A percentile compares a stretch with the other conserved stretches of the same genome.
phyloP scores from a whole-genome alignment of 2,329 filamentous ascomycete genomes.

The Colletotrichum tabaci region DNA sequence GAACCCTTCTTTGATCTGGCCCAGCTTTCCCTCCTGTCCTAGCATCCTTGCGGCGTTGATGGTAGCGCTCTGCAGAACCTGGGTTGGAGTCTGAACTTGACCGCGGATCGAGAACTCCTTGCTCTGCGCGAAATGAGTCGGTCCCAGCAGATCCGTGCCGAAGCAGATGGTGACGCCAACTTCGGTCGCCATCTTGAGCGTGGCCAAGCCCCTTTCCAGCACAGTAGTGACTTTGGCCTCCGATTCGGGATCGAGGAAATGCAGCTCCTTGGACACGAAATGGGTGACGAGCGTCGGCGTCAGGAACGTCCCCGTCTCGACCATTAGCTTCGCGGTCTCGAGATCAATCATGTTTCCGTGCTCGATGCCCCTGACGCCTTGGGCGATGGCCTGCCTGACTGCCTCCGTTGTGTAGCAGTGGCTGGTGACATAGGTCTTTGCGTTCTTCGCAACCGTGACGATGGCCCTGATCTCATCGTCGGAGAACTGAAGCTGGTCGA shows the following conservation, averaged over 20 bases:
- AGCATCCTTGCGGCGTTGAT: slow-evolving; percentile 66
- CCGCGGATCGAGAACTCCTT: slow-evolving; percentile 18
- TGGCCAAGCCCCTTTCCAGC: slow-evolving; percentile 60
- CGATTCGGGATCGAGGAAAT: slow-evolving; percentile 59
- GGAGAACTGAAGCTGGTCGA: slow-evolving; percentile 70
- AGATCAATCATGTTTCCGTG: slow-evolving; percentile 60
- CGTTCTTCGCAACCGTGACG: slow-evolving; percentile 61
- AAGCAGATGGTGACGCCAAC: slow-evolving; percentile 70
- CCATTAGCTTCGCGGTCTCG: slow-evolving; percentile 64
- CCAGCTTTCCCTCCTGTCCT: slow-evolving; percentile 58
- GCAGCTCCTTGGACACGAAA: slow-evolving; percentile 59
- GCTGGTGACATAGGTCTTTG: slow-evolving; percentile 68
- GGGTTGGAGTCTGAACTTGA: not conserved
- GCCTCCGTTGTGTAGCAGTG: slow-evolving; percentile 70
- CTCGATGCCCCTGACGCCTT: slow-evolving; percentile 68
- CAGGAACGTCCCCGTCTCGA: slow-evolving; percentile 61
- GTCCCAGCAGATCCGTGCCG: slow-evolving; percentile 58
- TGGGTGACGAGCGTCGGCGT: slow-evolving; percentile 70
- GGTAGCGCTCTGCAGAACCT: slow-evolving; percentile 50
- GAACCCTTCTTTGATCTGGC: slow-evolving; percentile 65
- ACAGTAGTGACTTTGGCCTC: slow-evolving; percentile 65
- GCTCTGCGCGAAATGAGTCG: slow-evolving; percentile 24
- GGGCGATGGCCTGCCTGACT: slow-evolving; percentile 68
- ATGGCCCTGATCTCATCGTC: slow-evolving; percentile 70
- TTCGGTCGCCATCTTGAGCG: slow-evolving; percentile 64